phyloP scores from a whole-genome alignment of 306 rosid genomes.

The Comarum palustre region DNA sequence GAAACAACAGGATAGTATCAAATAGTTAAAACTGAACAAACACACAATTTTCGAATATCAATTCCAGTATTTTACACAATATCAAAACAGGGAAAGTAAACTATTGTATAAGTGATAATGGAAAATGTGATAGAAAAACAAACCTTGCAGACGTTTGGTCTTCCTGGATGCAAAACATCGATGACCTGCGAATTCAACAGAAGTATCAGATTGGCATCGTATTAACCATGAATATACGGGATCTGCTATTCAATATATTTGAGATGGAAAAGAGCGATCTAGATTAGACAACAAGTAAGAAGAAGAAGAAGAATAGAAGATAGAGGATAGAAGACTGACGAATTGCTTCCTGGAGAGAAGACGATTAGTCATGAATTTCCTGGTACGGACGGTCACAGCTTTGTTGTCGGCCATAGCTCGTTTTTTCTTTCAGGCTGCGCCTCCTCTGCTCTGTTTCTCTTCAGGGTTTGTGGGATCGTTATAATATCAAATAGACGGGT shows the following conservation, averaged over 20 bases:
- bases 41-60: neutral
- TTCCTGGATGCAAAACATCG: slow-evolving; percentile 79
- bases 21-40: neutral
- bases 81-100: neutral
- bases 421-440: neutral
- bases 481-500: too few relatives aligned
- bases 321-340: too few relatives aligned
- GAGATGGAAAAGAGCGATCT: neutral
- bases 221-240: neutral
- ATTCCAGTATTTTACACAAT: neutral
- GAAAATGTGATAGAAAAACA: neutral
- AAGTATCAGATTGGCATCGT: too few relatives aligned
- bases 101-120: neutral
- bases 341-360: slow-evolving; percentile 81
- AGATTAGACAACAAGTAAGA: too few relatives aligned
- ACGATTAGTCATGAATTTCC: slow-evolving; percentile 80
- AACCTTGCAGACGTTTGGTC: slow-evolving; percentile 80
- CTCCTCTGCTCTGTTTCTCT: neutral
- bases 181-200: slow-evolving; percentile 40
- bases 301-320: too few relatives aligned
- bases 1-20: too few relatives aligned
- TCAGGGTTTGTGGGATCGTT: too few relatives aligned
- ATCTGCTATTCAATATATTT: neutral
- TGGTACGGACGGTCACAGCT: slow-evolving; percentile 70
- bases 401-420: slow-evolving; percentile 63